Percentiles rank a stretch among this genome's conserved stretches.
phyloP scores from a whole-genome alignment of 192 early-diverging fungal genomes.

The Funneliformis geosporum region DNA sequence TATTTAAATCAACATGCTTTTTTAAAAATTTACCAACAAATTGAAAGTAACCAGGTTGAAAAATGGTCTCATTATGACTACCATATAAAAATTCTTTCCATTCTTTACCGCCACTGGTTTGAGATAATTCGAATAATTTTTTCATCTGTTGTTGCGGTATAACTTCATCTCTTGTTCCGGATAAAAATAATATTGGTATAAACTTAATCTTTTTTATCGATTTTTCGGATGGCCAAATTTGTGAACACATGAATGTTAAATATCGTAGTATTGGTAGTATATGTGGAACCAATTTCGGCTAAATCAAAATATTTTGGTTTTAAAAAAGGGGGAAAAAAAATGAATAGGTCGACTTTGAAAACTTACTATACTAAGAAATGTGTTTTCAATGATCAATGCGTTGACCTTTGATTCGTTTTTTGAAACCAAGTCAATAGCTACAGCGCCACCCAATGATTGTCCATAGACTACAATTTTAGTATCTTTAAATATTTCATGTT shows the following conservation, averaged over 20 bases:
- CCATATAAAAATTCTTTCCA: constrained; percentile 71
- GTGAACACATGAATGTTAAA: constrained; percentile 79
- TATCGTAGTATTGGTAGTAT: constrained; percentile 74
- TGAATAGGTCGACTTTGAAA: not conserved
- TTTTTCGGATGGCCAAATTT: constrained; percentile 84
- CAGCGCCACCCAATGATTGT: constrained; percentile 96
- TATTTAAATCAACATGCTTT: not conserved
- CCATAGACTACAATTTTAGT: constrained; percentile 89
- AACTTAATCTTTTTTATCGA: constrained; percentile 63
- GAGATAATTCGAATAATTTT: constrained; percentile 63
- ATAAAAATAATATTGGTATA: constrained; percentile 80
- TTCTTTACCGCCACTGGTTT: constrained; percentile 42
- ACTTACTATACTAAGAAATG: constrained; percentile 81
- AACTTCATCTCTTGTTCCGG: constrained; percentile 82
- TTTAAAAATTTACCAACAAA: constrained; percentile 58
- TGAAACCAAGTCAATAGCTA: constrained; percentile 86
- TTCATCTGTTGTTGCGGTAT: constrained; percentile 89
- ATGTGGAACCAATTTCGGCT: constrained; percentile 85
- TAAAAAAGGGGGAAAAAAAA: not conserved
- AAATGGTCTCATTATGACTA: constrained; percentile 88
- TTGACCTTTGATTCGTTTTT: constrained; percentile 72
- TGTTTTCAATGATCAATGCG: constrained; percentile 92
- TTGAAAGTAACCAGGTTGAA: constrained; percentile 87
- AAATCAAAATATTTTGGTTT: not conserved
- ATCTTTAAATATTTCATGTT: constrained; percentile 68